Evolutionary conservation across 192 early-diverging fungal genomes (phyloP).

Genomic region (Lunasporangiospora selenospora): DNA sequence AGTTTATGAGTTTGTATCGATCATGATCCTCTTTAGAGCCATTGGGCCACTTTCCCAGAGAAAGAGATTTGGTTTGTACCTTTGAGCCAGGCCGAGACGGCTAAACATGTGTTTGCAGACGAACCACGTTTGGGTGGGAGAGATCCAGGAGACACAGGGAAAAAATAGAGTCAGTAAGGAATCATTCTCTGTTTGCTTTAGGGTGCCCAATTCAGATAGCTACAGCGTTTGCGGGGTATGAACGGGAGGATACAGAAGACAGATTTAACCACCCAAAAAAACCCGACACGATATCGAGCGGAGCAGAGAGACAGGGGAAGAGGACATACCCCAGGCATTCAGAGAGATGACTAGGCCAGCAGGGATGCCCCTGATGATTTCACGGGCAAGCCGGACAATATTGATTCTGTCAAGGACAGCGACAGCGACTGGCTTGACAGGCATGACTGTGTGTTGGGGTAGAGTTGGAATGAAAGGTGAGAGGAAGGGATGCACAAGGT

Average conservation of each 20-base stretch:
- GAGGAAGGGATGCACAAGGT: too few relatives aligned
- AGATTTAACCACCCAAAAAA: too few relatives aligned
- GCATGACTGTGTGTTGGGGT: neutral
- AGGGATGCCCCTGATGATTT: slow-evolving; percentile 39
- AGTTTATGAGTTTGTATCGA: too few relatives aligned
- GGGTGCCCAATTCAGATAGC: too few relatives aligned
- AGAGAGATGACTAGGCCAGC: slow-evolving; percentile 41
- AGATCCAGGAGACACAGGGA: neutral
- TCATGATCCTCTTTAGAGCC: too few relatives aligned
- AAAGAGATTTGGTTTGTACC: slow-evolving; percentile 17
- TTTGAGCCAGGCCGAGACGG: slow-evolving; percentile 47
- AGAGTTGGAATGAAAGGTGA: neutral
- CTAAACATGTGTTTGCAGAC: too few relatives aligned
- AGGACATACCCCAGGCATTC: slow-evolving; percentile 46
- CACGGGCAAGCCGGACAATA: slow-evolving; percentile 2
- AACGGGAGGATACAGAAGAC: too few relatives aligned
- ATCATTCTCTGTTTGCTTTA: neutral
- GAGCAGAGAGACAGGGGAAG: too few relatives aligned
- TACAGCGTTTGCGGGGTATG: too few relatives aligned
- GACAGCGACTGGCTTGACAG: neutral
- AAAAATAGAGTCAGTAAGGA: neutral
- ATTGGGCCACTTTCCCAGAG: too few relatives aligned
- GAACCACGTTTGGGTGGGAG: neutral
- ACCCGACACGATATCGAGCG: too few relatives aligned
- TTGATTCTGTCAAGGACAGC: slow-evolving; percentile 2